Conservation (phyloP, 805 yeast genomes). For the Wickerhamomyces chaumierensis region DNA sequence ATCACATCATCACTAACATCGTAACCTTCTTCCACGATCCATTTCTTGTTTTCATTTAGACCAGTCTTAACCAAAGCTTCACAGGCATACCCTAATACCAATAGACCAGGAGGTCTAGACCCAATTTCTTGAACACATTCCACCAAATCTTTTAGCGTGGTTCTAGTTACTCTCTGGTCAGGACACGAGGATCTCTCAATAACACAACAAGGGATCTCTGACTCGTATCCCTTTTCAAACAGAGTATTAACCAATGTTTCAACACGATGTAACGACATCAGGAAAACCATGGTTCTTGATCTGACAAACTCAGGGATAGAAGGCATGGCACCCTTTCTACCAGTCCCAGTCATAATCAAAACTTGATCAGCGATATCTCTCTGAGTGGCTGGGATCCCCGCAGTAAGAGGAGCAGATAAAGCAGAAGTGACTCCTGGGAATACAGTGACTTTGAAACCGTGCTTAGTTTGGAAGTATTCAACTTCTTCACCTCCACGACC, state of each 20-base stretch:
- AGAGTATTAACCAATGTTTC: constrained; percentile 38
- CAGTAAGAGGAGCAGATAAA: constrained; percentile 71
- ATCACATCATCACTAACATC: constrained; percentile 8
- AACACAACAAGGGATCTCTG: constrained; percentile 66
- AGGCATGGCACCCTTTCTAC: constrained; percentile 77
- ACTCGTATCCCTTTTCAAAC: constrained; percentile 53
- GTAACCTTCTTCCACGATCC: constrained; percentile 26
- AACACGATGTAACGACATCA: constrained; percentile 82
- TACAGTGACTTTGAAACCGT: constrained; percentile 65
- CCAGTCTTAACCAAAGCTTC: constrained; percentile 24
- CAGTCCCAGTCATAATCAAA: constrained; percentile 89
- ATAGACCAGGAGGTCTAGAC: constrained; percentile 85
- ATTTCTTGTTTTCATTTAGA: constrained; percentile 11
- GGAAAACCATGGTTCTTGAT: constrained; percentile 71
- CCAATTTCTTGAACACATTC: constrained; percentile 70
- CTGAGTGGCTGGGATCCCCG: constrained; percentile 85
- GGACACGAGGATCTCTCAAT: constrained; percentile 90
- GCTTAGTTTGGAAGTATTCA: constrained; percentile 47
- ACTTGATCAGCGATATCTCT: constrained; percentile 89
- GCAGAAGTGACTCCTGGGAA: constrained; percentile 88
- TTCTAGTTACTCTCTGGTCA: constrained; percentile 78
- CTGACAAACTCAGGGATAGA: constrained; percentile 60
- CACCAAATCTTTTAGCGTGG: constrained; percentile 54
- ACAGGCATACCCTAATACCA: constrained; percentile 76
- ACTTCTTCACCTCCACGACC: constrained; percentile 96